These are phyloP conservation scores for Histomonas meleagridis DNA, from an alignment of 208 protist genomes.

Conservation along the genomic window DNA sequence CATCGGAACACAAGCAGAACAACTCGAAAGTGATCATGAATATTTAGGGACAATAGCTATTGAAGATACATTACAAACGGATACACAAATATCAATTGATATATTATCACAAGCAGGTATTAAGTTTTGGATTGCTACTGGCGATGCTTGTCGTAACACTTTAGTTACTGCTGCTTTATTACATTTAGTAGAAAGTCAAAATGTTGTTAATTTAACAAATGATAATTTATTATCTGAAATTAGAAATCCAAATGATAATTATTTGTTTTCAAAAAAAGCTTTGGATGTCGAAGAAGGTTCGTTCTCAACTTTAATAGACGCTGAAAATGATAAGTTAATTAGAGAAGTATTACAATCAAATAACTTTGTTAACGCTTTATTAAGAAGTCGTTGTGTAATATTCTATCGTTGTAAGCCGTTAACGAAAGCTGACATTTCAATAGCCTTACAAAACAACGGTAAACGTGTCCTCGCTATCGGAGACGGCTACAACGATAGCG, in stretches of 20 bases:
- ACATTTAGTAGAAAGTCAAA: not conserved
- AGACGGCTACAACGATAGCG: not conserved
- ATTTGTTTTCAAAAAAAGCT: not conserved
- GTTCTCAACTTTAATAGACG: not conserved
- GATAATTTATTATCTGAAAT: not conserved
- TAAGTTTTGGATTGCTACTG: slow-evolving; percentile 16
- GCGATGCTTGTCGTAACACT: not conserved
- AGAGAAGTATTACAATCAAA: not conserved
- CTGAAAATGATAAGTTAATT: not conserved
- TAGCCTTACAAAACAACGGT: not conserved
- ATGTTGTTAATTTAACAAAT: not conserved
- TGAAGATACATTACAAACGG: not conserved
- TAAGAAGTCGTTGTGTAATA: not conserved
- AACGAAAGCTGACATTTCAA: not conserved
- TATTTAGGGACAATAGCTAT: not conserved
- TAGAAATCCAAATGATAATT: not conserved
- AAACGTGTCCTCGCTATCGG: not conserved
- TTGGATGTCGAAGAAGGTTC: not conserved
- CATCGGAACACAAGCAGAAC: not conserved
- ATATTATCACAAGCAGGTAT: not conserved
- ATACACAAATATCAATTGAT: not conserved
- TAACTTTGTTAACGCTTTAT: not conserved
- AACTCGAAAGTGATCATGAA: not conserved
- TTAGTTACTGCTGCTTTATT: not conserved
- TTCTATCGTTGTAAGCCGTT: slow-evolving; percentile 26